phyloP scores from a whole-genome alignment of 192 early-diverging fungal species.

The Helicostylum pulchrum region DNA sequence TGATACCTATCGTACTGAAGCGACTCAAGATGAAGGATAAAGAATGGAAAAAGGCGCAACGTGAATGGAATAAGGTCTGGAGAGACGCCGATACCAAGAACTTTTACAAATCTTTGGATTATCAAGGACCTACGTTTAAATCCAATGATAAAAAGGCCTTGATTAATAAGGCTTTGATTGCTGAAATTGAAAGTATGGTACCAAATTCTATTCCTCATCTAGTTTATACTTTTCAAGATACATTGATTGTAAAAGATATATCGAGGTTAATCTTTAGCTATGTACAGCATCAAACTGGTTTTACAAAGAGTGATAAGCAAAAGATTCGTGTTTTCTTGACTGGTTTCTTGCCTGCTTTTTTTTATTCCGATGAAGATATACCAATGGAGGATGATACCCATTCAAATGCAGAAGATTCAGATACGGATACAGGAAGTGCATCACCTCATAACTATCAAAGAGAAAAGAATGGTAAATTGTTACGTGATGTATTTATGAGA shows the following conservation, averaged over 20 bases:
- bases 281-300: constrained; percentile 54
- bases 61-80: constrained; percentile 96
- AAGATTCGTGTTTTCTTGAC: constrained; percentile 70
- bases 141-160: constrained; percentile 74
- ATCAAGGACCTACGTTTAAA: constrained; percentile 90
- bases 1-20: constrained; percentile 90
- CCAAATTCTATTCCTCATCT: constrained; percentile 49
- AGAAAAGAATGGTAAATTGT: background rate
- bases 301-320: constrained; percentile 60
- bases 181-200: constrained; percentile 71
- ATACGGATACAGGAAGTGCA: background rate
- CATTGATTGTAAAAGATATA: constrained; percentile 70
- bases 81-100: constrained; percentile 89
- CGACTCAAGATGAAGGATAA: constrained; percentile 98
- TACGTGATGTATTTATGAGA: constrained; percentile 18
- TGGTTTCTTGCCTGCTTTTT: constrained; percentile 68
- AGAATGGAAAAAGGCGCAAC: constrained; percentile 89
- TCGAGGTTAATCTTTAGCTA: constrained; percentile 67
- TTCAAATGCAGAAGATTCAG: constrained; percentile 1
- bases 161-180: constrained; percentile 69
- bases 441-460: background rate
- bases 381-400: constrained; percentile 16
- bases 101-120: constrained; percentile 90
- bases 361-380: constrained; percentile 40
- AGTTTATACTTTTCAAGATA: constrained; percentile 72